Evolutionary conservation across 257 asterid genomes (phyloP).

Genomic region (Ligustrum vulgare): DNA sequence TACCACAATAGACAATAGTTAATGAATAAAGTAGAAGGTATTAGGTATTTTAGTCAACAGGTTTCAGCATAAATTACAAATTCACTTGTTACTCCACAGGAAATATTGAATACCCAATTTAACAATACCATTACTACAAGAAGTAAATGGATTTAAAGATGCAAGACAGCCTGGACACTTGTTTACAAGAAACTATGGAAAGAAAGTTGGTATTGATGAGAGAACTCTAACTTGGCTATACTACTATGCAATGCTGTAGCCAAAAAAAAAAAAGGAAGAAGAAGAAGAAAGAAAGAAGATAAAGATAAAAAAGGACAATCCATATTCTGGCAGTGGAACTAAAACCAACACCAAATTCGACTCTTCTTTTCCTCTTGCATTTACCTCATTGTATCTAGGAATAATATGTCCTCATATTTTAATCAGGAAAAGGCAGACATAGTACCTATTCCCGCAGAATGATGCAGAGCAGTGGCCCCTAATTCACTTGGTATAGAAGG

Average conservation of each 20-base stretch:
- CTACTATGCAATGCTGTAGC: too few species aligned
- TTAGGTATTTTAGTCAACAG: background rate
- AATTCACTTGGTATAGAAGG: conserved; percentile 79
- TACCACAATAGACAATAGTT: too few species aligned
- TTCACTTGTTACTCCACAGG: background rate
- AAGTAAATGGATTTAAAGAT: background rate
- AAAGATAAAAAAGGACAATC: background rate
- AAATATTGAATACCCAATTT: background rate
- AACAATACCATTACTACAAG: background rate
- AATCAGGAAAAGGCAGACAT: background rate
- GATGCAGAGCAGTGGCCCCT: conserved; percentile 90
- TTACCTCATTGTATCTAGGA: background rate
- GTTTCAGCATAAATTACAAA: background rate
- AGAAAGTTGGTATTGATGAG: background rate
- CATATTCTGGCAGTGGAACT: background rate
- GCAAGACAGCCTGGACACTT: background rate
- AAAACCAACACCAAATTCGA: conserved; percentile 1
- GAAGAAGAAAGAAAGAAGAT: too few species aligned
- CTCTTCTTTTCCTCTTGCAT: background rate
- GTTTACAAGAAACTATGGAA: background rate
- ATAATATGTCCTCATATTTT: background rate
- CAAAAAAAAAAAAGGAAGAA: too few species aligned
- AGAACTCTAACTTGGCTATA: background rate
- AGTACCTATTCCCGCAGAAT: conserved; percentile 80
- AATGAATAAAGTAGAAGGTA: background rate